Evolutionary conservation across 225 moss, liverwort and hornwort species (phyloP).

Genomic region (Sphagnum tenellum): DNA sequence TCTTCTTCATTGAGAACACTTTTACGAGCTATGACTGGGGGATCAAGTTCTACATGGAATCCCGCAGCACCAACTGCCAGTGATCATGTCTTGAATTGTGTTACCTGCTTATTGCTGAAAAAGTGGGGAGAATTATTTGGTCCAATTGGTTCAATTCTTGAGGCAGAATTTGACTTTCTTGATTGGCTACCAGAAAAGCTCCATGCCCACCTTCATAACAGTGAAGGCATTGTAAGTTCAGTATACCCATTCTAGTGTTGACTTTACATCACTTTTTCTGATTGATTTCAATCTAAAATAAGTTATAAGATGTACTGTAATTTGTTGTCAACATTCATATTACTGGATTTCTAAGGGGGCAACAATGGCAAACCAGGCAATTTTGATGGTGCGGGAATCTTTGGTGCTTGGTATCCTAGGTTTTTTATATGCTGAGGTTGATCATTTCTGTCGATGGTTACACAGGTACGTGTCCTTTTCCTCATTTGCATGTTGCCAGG

Average conservation of each 20-base stretch:
- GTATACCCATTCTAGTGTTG: too few species aligned
- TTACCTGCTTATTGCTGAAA: slow-evolving; percentile 19
- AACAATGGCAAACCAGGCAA: slow-evolving; percentile 15
- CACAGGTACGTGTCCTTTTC: slow-evolving; percentile 16
- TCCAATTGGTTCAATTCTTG: slow-evolving; percentile 1
- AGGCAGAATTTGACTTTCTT: slow-evolving; percentile 6
- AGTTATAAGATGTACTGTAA: too few species aligned
- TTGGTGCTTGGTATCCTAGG: slow-evolving; percentile 30
- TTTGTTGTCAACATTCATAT: too few species aligned
- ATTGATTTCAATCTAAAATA: too few species aligned
- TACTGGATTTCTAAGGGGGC: not conserved
- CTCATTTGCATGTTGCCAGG: too few species aligned
- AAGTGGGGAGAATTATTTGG: slow-evolving; percentile 15
- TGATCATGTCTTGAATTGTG: slow-evolving; percentile 25
- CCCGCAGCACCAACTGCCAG: not conserved
- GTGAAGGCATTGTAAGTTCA: slow-evolving; percentile 32
- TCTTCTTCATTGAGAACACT: too few species aligned
- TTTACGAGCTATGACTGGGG: too few species aligned
- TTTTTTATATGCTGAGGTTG: slow-evolving; percentile 29
- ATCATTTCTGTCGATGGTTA: slow-evolving; percentile 26
- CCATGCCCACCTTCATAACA: slow-evolving; percentile 29
- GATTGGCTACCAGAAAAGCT: slow-evolving; percentile 37
- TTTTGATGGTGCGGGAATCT: slow-evolving; percentile 32
- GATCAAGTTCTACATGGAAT: too few species aligned
- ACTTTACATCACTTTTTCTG: too few species aligned